These are phyloP conservation scores for Syncephalastrum sp. DNA, from an alignment of 371 early-diverging fungal genomes.

Conservation along the genomic window DNA sequence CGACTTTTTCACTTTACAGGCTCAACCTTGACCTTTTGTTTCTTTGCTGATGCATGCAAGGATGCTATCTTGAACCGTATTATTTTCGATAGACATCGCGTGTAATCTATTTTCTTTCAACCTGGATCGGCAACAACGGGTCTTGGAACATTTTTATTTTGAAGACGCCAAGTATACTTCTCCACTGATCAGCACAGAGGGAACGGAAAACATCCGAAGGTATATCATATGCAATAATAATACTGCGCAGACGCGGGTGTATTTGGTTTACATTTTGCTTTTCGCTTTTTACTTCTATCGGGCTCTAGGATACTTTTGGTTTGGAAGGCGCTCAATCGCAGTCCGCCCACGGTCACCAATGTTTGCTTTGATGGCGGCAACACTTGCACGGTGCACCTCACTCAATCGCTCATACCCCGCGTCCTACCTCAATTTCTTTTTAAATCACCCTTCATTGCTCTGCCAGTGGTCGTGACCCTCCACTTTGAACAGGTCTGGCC, in stretches of 20 bases:
- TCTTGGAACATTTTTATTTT: conserved; percentile 40
- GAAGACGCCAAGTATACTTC: conserved; percentile 39
- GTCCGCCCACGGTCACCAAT: conserved; percentile 20
- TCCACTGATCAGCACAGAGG: conserved; percentile 50
- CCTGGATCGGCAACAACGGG: conserved; percentile 28
- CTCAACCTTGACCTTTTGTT: conserved; percentile 3
- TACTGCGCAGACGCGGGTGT: neutral
- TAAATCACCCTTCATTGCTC: neutral
- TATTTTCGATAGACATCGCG: conserved; percentile 27
- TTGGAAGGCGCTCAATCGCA: conserved; percentile 24
- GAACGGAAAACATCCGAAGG: conserved; percentile 52
- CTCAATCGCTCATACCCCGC: conserved; percentile 23
- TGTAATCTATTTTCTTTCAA: conserved; percentile 39
- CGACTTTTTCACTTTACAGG: neutral
- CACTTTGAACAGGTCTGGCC: conserved; percentile 16
- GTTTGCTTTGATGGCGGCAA: conserved; percentile 21
- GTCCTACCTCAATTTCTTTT: conserved; percentile 15
- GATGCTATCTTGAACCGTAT: neutral
- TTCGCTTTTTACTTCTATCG: conserved; percentile 13
- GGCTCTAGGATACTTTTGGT: conserved; percentile 27
- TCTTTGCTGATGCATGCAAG: neutral
- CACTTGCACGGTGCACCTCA: conserved; percentile 21
- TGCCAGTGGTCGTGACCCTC: conserved; percentile 22
- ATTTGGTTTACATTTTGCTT: no score
- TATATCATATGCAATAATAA: conserved; percentile 7